phyloP scores from a whole-genome alignment of 2,329 filamentous ascomycete genomes.

The Ceratocystis harringtonii region DNA sequence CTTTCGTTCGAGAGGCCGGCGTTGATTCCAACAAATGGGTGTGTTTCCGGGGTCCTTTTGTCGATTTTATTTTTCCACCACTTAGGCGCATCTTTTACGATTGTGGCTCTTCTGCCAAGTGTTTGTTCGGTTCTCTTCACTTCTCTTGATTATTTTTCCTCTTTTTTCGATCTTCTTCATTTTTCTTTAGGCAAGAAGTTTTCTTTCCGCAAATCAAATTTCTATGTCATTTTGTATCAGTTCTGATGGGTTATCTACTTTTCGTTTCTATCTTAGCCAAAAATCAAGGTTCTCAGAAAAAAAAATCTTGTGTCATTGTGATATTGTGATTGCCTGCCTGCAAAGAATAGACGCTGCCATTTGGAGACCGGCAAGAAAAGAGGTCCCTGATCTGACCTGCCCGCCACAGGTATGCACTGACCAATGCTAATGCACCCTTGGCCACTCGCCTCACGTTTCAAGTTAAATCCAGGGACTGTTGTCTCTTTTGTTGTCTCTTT shows the following conservation, averaged over 20 bases:
- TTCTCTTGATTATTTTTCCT: slow-evolving; percentile 9
- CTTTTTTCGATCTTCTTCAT: slow-evolving; percentile 7
- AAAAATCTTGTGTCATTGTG: neutral
- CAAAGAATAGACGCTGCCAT: too few relatives aligned
- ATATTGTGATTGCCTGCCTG: neutral
- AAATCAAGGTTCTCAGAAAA: neutral
- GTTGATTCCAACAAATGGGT: slow-evolving; percentile 1
- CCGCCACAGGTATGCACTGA: neutral
- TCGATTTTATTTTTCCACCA: neutral
- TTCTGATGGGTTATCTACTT: neutral
- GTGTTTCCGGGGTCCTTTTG: slow-evolving; percentile 1
- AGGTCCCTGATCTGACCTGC: neutral
- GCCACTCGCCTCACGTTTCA: neutral
- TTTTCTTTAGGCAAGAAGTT: neutral
- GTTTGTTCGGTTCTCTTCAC: slow-evolving; percentile 21
- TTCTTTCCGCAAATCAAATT: neutral
- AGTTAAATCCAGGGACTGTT: slow-evolving; percentile 16
- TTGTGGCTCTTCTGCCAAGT: slow-evolving; percentile 23
- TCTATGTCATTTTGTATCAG: neutral
- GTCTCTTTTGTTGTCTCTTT: neutral
- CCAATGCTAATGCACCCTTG: neutral
- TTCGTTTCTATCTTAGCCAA: neutral
- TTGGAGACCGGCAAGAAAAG: too few relatives aligned
- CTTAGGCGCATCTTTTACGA: neutral
- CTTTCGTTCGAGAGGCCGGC: slow-evolving; percentile 3